phyloP scores from a whole-genome alignment of 1,284 basidiomycete genomes.

The Leccinum cinnamomeum region DNA sequence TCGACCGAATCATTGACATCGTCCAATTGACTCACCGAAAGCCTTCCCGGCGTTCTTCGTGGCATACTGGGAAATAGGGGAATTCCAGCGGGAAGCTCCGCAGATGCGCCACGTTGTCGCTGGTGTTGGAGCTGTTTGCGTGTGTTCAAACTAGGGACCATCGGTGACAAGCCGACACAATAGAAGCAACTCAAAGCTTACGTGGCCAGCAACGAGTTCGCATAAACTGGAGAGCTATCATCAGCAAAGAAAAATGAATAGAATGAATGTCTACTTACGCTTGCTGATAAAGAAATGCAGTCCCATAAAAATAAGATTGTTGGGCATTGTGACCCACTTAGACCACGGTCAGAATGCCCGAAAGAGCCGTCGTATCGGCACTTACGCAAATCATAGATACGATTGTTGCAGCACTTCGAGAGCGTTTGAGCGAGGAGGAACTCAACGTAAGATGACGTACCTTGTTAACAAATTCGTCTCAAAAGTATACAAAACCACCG shows the following conservation, averaged over 20 bases:
- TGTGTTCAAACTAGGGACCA: conserved; percentile 27
- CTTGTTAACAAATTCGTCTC: conserved; percentile 53
- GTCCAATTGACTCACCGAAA: conserved; percentile 14
- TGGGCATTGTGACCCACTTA: conserved; percentile 50
- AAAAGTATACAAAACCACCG: conserved; percentile 51
- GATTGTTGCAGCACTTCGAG: conserved; percentile 43
- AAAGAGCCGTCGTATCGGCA: conserved; percentile 5
- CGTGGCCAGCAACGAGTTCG: conserved; percentile 38
- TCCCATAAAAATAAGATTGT: conserved; percentile 51
- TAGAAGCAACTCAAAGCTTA: conserved; percentile 14
- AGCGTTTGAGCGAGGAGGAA: neutral
- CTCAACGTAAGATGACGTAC: conserved; percentile 27
- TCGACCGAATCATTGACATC: neutral
- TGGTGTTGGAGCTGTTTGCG: conserved; percentile 32
- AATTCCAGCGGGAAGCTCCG: conserved; percentile 35
- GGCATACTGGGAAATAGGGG: conserved; percentile 27
- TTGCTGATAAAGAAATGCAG: conserved; percentile 53
- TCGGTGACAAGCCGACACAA: neutral
- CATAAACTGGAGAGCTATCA: conserved; percentile 26
- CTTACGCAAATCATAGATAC: conserved; percentile 51
- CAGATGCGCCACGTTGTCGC: conserved; percentile 29
- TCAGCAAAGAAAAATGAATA: neutral
- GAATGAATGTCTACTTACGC: conserved; percentile 31
- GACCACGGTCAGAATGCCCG: conserved; percentile 24
- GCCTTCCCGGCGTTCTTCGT: conserved; percentile 8